Evolutionary conservation across 179 eudicot species (phyloP).

Genomic region (Silene noctiflora): DNA sequence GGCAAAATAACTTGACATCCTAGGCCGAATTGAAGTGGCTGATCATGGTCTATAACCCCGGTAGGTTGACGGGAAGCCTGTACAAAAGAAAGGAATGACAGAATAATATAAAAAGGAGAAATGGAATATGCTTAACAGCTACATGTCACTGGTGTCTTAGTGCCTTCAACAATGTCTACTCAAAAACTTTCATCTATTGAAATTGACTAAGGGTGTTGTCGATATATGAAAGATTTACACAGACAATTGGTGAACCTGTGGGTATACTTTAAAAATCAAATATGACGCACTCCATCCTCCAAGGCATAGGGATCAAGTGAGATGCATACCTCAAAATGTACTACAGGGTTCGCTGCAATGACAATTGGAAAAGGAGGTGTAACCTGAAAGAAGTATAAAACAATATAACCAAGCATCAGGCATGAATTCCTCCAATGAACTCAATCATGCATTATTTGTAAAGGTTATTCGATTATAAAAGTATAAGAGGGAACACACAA

Average conservation of each 20-base stretch:
- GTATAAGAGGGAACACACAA: neutral
- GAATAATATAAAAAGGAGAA: neutral
- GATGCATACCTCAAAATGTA: constrained; percentile 79
- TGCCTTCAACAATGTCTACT: constrained; percentile 1
- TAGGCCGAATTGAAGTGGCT: constrained; percentile 64
- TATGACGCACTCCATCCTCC: neutral
- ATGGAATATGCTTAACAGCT: neutral
- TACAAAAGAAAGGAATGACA: constrained; percentile 24
- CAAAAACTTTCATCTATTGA: neutral
- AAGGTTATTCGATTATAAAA: neutral
- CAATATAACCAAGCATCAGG: constrained; percentile 2
- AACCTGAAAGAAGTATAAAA: constrained; percentile 50
- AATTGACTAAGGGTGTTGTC: too few relatives aligned
- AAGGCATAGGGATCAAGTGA: constrained; percentile 7
- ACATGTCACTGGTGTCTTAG: neutral
- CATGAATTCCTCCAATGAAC: neutral
- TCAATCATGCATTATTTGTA: neutral
- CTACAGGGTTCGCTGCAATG: constrained; percentile 64
- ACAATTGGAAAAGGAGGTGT: constrained; percentile 85
- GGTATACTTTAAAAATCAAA: neutral
- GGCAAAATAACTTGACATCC: constrained; percentile 83
- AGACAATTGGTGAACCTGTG: neutral
- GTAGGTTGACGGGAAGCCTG: constrained; percentile 61
- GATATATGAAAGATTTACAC: neutral
- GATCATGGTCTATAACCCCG: constrained; percentile 44